Percentiles rank a stretch among this genome's conserved stretches.
phyloP scores from a whole-genome alignment of 2,329 filamentous ascomycete genomes.

The Fusarium anguioides region DNA sequence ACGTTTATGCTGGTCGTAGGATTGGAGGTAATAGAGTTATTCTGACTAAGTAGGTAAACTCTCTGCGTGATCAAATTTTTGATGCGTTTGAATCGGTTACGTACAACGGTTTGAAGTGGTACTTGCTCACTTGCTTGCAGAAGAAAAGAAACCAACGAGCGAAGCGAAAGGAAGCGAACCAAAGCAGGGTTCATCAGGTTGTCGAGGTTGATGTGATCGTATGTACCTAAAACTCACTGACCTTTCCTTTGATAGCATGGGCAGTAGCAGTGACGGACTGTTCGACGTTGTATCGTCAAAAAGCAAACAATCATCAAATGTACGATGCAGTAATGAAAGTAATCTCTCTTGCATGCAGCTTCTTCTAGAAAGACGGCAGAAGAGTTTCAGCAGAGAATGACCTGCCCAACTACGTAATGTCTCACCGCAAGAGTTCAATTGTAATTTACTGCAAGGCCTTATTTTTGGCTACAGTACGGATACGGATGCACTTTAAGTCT shows the following conservation, averaged over 20 bases:
- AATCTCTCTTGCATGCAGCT: slow-evolving; percentile 34
- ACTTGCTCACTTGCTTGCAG: slow-evolving; percentile 15
- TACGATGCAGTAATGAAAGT: not conserved
- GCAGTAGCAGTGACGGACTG: no score
- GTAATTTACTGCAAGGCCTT: slow-evolving; percentile 36
- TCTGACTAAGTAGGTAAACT: slow-evolving; percentile 23
- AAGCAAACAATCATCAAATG: no score
- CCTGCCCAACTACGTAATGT: slow-evolving; percentile 9
- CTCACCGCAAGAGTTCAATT: not conserved
- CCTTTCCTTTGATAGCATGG: not conserved
- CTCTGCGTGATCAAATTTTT: slow-evolving; percentile 8
- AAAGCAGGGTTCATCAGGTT: slow-evolving; percentile 7
- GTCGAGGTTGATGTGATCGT: slow-evolving; percentile 13
- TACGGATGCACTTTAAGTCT: slow-evolving; percentile 12
- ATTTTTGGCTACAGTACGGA: slow-evolving; percentile 24
- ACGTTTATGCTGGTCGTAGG: slow-evolving; percentile 7
- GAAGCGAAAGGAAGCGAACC: not conserved
- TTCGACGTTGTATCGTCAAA: not conserved
- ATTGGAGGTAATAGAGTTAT: slow-evolving; percentile 20
- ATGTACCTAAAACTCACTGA: slow-evolving; percentile 26
- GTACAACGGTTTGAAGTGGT: not conserved
- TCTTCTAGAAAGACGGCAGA: slow-evolving; percentile 51
- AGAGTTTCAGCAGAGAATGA: slow-evolving; percentile 24
- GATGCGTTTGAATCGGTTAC: slow-evolving; percentile 14
- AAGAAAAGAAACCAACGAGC: not conserved